phyloP scores from a whole-genome alignment of 108 stramenopile species.

The Fistulifera pelliculosa region DNA sequence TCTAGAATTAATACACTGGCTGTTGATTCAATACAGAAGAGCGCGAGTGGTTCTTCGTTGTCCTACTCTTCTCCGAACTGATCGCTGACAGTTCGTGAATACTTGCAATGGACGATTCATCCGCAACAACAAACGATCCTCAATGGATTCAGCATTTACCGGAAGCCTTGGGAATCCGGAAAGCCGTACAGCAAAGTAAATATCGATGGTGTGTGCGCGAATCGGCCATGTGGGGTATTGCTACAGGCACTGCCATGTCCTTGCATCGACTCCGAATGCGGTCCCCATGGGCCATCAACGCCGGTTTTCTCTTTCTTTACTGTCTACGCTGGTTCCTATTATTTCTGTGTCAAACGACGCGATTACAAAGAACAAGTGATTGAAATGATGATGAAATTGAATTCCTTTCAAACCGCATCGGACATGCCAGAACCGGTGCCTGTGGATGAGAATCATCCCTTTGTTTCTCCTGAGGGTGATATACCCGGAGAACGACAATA shows the following conservation, averaged over 20 bases:
- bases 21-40: too few species aligned
- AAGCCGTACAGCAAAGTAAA: slow-evolving; percentile 50
- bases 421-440: slow-evolving; percentile 60
- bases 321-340: slow-evolving; percentile 61
- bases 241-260: slow-evolving; percentile 75
- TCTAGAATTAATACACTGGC: too few species aligned
- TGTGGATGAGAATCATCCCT: slow-evolving; percentile 61
- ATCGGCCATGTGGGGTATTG: slow-evolving; percentile 73
- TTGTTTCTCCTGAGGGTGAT: slow-evolving; percentile 15
- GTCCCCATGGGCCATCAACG: slow-evolving; percentile 33
- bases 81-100: too few species aligned
- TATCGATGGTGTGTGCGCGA: slow-evolving; percentile 81
- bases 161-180: slow-evolving; percentile 66
- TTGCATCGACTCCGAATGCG: slow-evolving; percentile 78
- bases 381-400: slow-evolving; percentile 80
- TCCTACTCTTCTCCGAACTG: too few species aligned
- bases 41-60: too few species aligned
- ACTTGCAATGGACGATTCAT: neutral
- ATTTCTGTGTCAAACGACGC: slow-evolving; percentile 65
- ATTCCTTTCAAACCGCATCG: slow-evolving; percentile 59
- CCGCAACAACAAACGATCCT: slow-evolving; percentile 11
- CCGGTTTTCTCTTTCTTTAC: slow-evolving; percentile 38
- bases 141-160: slow-evolving; percentile 64
- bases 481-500: slow-evolving; percentile 33
- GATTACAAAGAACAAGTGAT: slow-evolving; percentile 67